Percentiles rank a stretch among this genome's conserved stretches.
Conservation (phyloP, 1,139 yeast species). For the Lodderomyces beijingensis region DNA sequence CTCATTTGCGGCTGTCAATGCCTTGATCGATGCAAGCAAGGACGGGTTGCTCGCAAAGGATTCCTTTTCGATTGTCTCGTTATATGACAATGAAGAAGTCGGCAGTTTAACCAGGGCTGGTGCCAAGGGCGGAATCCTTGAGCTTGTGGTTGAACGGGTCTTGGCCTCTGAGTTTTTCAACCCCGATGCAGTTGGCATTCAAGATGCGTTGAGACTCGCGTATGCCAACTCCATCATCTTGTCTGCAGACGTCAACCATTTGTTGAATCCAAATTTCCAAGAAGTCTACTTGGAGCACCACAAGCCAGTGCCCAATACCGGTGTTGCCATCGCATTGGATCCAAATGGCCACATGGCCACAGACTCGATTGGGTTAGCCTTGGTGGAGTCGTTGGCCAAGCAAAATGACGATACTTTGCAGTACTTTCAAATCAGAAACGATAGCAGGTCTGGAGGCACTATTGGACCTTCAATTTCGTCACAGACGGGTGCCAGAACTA, state of each 20-base stretch:
- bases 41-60: constrained; percentile 20
- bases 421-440: constrained; percentile 43
- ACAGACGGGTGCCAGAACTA: constrained; percentile 41
- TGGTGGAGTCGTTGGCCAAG: constrained; percentile 30
- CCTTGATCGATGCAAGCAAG: constrained; percentile 24
- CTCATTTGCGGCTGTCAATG: constrained; percentile 37
- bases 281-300: constrained; percentile 35
- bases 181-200: constrained; percentile 16
- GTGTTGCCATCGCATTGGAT: constrained; percentile 37
- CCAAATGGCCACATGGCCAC: constrained; percentile 42
- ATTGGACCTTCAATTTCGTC: constrained; percentile 40
- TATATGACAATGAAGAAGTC: constrained; percentile 43
- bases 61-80: constrained; percentile 34
- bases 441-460: constrained; percentile 42
- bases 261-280: constrained; percentile 41
- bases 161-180: constrained; percentile 21
- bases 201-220: constrained; percentile 21
- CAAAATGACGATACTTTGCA: constrained; percentile 29
- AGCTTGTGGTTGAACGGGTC: constrained; percentile 32
- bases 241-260: constrained; percentile 47
- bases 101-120: constrained; percentile 44
- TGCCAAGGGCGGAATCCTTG: constrained; percentile 36
- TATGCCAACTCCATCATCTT: constrained; percentile 36
- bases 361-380: constrained; percentile 35
- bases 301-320: constrained; percentile 40